Evolutionary conservation across 2,329 filamentous ascomycete species (phyloP).

Genomic region (Ophiostoma piceae): DNA sequence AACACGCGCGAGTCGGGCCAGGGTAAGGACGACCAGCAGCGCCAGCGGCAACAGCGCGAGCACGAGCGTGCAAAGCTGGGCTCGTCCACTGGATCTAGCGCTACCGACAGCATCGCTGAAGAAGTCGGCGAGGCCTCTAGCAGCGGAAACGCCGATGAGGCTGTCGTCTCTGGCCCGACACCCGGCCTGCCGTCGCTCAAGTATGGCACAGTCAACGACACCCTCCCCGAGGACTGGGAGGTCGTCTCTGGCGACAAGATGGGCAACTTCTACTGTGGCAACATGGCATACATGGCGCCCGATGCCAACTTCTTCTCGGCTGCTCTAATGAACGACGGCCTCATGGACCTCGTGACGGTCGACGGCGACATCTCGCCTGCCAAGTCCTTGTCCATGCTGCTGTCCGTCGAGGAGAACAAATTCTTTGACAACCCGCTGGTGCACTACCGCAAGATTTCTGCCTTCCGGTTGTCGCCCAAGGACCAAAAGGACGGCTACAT

Average conservation of each 20-base stretch:
- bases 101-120: background rate
- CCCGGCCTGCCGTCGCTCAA: slow-evolving; percentile 64
- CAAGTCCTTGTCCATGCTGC: slow-evolving; percentile 63
- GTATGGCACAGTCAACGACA: slow-evolving; percentile 75
- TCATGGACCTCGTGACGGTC: slow-evolving; percentile 77
- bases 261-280: slow-evolving; percentile 90
- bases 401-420: slow-evolving; percentile 63
- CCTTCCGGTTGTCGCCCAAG: slow-evolving; percentile 76
- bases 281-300: slow-evolving; percentile 88
- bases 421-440: slow-evolving; percentile 78
- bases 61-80: slow-evolving; percentile 15
- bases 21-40: background rate
- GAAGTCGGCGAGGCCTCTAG: slow-evolving; percentile 8
- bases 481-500: slow-evolving; percentile 72
- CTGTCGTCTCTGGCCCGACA: slow-evolving; percentile 21
- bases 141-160: slow-evolving; percentile 8
- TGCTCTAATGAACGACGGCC: slow-evolving; percentile 74
- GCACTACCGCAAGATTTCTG: slow-evolving; percentile 77
- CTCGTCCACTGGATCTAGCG: slow-evolving; percentile 19
- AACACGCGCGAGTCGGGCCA: slow-evolving; percentile 15
- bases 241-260: slow-evolving; percentile 68
- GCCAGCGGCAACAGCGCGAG: slow-evolving; percentile 4
- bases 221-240: slow-evolving; percentile 72
- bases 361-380: slow-evolving; percentile 66
- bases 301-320: slow-evolving; percentile 84